Evolutionary conservation across 2,329 filamentous ascomycete genomes (phyloP).

Genomic region (Cucurbitaria berberidis): DNA sequence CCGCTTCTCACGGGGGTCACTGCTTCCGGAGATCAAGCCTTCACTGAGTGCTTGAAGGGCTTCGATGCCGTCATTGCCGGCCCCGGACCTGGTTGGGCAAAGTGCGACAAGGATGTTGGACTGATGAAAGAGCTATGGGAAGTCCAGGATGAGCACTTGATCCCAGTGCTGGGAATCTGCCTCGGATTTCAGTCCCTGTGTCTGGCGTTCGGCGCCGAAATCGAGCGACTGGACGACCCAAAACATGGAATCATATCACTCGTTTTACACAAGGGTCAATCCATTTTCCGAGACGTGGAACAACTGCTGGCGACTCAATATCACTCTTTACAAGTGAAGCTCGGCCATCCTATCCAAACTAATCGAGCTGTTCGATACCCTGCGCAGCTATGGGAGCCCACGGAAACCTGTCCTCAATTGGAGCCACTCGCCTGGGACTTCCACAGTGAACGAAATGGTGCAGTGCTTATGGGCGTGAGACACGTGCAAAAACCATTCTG

Average conservation of each 20-base stretch:
- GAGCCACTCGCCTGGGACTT: conserved; percentile 58
- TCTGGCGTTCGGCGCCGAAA: conserved; percentile 68
- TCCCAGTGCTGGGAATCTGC: conserved; percentile 88
- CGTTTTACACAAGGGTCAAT: conserved; percentile 64
- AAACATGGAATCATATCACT: conserved; percentile 80
- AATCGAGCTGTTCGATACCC: conserved; percentile 46
- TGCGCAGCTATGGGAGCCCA: conserved; percentile 49
- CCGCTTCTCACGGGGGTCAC: conserved; percentile 7
- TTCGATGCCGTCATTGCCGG: conserved; percentile 90
- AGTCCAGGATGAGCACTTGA: conserved; percentile 61
- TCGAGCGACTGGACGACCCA: conserved; percentile 72
- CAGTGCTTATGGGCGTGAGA: conserved; percentile 77
- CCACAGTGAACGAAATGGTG: conserved; percentile 54
- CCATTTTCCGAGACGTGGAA: conserved; percentile 70
- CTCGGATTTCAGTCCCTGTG: conserved; percentile 87
- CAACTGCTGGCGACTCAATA: conserved; percentile 76
- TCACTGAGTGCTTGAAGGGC: conserved; percentile 55
- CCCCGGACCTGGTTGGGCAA: conserved; percentile 85
- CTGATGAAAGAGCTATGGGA: conserved; percentile 79
- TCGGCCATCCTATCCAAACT: conserved; percentile 43
- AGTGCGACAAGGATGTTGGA: conserved; percentile 76
- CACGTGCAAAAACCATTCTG: conserved; percentile 76
- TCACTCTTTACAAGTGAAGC: conserved; percentile 64
- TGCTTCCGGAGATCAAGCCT: conserved; percentile 30
- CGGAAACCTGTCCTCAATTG: conserved; percentile 44